Base-by-base conservation (phyloP, 441 rosid species). In the Biscutella laevigata region DNA sequence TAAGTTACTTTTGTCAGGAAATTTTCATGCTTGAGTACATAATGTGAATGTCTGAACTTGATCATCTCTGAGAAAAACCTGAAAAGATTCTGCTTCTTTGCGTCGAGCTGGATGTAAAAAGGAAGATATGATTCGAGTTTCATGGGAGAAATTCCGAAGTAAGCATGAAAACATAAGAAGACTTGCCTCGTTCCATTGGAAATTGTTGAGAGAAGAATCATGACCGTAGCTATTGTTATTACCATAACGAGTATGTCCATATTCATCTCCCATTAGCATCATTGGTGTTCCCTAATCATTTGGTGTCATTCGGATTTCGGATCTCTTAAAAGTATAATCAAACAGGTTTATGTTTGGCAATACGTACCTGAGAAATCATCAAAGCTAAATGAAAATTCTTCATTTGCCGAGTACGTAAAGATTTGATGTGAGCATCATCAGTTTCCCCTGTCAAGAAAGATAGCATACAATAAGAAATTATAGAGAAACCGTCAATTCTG, bases 181-280 rank as follows among this genome's bases (percentile, higher is more conserved):
- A 43, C 70, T 62, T 67, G 75, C 98, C 78, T 77, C 80, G 5
- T 44, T 67, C 96, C 96, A 92, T 67, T 76, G 91, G 63, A 92
- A 85, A 77, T 88, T 77, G 72, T 92, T 92, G 53, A 92, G 71
- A 51, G 76, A 77, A 9, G 79, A 74, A 71, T 88, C 95, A 66
- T 88, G 96, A 43, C 96, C 98, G 50, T 92, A 88, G 71, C 96
- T 88, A 64, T 86, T 92, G 86, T 92, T 92, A 43, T 88, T 92
- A 61, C 98, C 98, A 70, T 75, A 71, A 17, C 94, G 84, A 0
- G 96, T 80, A 61, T 91, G 95, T 19, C 81, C 96, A 44, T 91
- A 91, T 59, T 88, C 98, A 56, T 88, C 98, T 47, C 98, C 96
- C 98, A 91, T 85, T 25, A 88, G 72, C 95, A 85, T 85, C 98